phyloP scores from a whole-genome alignment of 106 monocot species.

The Vanilla planifolia region DNA sequence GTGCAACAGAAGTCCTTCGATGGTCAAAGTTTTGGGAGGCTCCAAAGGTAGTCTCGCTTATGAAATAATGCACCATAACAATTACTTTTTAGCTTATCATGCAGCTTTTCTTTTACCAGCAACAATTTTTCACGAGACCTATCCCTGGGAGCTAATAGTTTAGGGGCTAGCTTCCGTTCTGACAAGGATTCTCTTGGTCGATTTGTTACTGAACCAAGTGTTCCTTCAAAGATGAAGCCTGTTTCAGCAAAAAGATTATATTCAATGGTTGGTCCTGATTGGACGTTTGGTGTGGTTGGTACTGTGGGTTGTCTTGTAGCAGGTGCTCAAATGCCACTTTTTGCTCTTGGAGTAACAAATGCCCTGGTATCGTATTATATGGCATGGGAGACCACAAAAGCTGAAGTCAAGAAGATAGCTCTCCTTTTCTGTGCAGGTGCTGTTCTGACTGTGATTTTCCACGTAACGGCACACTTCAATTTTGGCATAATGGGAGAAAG shows the following conservation, averaged over 20 bases:
- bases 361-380: slow-evolving; percentile 95
- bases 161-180: slow-evolving; percentile 73
- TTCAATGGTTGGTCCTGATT: slow-evolving; percentile 77
- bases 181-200: slow-evolving; percentile 69
- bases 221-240: slow-evolving; percentile 22
- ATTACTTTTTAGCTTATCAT: background rate
- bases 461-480: slow-evolving; percentile 68
- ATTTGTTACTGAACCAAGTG: slow-evolving; percentile 28
- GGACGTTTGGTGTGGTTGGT: slow-evolving; percentile 70
- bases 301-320: slow-evolving; percentile 61
- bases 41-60: slow-evolving; percentile 42
- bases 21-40: slow-evolving; percentile 23
- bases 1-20: slow-evolving; percentile 21
- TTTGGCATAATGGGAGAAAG: slow-evolving; percentile 98
- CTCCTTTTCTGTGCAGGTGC: slow-evolving; percentile 80
- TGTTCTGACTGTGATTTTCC: slow-evolving; percentile 58
- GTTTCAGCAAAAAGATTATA: slow-evolving; percentile 75
- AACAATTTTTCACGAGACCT: slow-evolving; percentile 65
- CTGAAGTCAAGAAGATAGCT: slow-evolving; percentile 80
- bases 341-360: slow-evolving; percentile 91
- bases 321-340: slow-evolving; percentile 92
- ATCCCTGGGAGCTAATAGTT: slow-evolving; percentile 45
- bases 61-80: too few relatives aligned
- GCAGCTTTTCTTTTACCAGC: slow-evolving; percentile 22
- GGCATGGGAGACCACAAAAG: slow-evolving; percentile 84